Percentiles rank a stretch among this genome's conserved stretches.
phyloP scores from a whole-genome alignment of 257 asterid genomes.

The Sherardia arvensis region DNA sequence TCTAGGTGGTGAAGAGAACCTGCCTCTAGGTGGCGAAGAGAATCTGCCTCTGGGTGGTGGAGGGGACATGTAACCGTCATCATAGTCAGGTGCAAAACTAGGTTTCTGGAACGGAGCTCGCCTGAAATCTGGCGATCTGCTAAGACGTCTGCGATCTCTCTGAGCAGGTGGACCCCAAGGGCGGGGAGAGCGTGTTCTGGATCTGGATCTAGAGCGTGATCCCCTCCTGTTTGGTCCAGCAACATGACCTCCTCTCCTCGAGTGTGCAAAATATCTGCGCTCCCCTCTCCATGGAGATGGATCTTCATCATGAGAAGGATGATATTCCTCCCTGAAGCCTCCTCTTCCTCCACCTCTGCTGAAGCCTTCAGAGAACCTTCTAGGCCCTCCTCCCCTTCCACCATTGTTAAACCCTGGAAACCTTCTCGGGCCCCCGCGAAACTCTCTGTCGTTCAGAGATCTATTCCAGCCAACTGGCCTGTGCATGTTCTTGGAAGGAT shows the following conservation, averaged over 20 bases:
- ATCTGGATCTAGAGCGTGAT: conserved; percentile 76
- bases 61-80: conserved; percentile 40
- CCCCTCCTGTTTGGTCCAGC: conserved; percentile 33
- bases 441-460: conserved; percentile 42
- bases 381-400: conserved; percentile 28
- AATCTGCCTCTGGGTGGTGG: conserved; percentile 42
- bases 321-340: conserved; percentile 36
- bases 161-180: conserved; percentile 39
- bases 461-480: conserved; percentile 44
- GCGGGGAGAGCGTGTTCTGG: conserved; percentile 74
- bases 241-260: conserved; percentile 31
- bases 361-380: conserved; percentile 36
- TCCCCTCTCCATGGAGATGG: conserved; percentile 49
- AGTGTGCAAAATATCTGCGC: conserved; percentile 35
- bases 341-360: conserved; percentile 33
- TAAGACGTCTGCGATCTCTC: conserved; percentile 43
- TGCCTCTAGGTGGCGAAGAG: conserved; percentile 48
- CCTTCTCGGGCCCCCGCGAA: conserved; percentile 35
- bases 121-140: conserved; percentile 66
- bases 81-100: conserved; percentile 37
- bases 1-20: conserved; percentile 35
- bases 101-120: conserved; percentile 43
- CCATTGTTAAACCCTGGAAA: conserved; percentile 23
- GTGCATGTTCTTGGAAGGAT: conserved; percentile 34
- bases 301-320: conserved; percentile 32